Percentiles rank a stretch among this genome's conserved stretches.
These are phyloP conservation scores for Murraya koenigii DNA, from an alignment of 345 rosid species.

Conservation along the genomic window DNA sequence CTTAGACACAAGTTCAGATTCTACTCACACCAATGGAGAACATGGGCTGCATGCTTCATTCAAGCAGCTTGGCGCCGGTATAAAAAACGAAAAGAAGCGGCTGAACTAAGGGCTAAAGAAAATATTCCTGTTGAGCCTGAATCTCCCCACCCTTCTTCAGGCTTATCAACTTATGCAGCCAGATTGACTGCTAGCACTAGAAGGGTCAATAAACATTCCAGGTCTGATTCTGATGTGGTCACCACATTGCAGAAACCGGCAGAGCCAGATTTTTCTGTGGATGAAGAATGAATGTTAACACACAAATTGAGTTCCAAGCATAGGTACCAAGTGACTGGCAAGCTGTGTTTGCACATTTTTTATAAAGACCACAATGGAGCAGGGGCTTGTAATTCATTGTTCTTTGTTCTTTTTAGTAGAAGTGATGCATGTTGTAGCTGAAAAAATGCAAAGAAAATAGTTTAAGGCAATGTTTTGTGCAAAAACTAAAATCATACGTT, in stretches of 20 bases:
- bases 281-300: slow-evolving; percentile 30
- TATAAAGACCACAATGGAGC: no score
- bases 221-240: slow-evolving; percentile 39
- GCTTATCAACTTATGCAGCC: slow-evolving; percentile 28
- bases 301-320: not conserved
- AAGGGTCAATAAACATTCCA: slow-evolving; percentile 39
- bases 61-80: slow-evolving; percentile 81
- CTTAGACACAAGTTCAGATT: slow-evolving; percentile 75
- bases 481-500: not conserved
- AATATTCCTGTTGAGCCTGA: slow-evolving; percentile 19
- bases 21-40: slow-evolving; percentile 88
- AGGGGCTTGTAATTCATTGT: not conserved
- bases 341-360: slow-evolving; percentile 10
- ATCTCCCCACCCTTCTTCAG: slow-evolving; percentile 14
- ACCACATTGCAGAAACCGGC: slow-evolving; percentile 65
- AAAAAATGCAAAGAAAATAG: not conserved
- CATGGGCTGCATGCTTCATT: slow-evolving; percentile 87
- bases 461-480: not conserved
- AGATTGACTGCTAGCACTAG: slow-evolving; percentile 39
- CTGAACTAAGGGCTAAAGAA: slow-evolving; percentile 50
- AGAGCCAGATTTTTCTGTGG: slow-evolving; percentile 83
- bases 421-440: slow-evolving; percentile 6
- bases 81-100: slow-evolving; percentile 56
- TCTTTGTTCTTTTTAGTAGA: not conserved
- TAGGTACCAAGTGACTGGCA: not conserved